Conservation (phyloP, 306 rosid species). For the Geum urbanum region DNA sequence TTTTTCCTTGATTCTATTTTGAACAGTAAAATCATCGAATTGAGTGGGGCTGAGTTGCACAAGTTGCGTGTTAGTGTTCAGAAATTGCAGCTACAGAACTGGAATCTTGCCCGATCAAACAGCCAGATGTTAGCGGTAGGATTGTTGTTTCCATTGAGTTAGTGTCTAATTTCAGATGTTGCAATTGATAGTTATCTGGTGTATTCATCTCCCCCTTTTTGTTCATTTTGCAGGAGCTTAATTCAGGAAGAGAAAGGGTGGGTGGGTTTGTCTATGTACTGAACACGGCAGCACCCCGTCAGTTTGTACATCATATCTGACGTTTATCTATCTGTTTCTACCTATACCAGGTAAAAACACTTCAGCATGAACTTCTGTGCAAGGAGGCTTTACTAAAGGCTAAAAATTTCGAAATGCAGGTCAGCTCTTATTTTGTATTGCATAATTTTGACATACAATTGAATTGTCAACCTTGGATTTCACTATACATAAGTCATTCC, state of each 20-base stretch:
- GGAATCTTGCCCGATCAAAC: slow-evolving; percentile 86
- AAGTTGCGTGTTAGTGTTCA: slow-evolving; percentile 51
- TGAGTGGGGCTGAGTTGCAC: slow-evolving; percentile 60
- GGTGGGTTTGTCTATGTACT: slow-evolving; percentile 29
- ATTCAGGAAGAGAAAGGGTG: slow-evolving; percentile 72
- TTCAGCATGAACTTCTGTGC: slow-evolving; percentile 71
- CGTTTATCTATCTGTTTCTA: background rate
- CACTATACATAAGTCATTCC: background rate
- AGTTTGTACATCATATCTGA: slow-evolving; percentile 7
- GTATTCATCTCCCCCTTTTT: slow-evolving; percentile 7
- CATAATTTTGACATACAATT: background rate
- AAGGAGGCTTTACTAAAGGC: slow-evolving; percentile 63
- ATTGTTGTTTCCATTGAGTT: background rate
- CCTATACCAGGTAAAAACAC: slow-evolving; percentile 51
- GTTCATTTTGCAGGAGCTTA: slow-evolving; percentile 62
- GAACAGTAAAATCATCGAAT: slow-evolving; percentile 58
- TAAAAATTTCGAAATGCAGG: slow-evolving; percentile 38
- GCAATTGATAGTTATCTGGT: background rate
- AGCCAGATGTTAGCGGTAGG: slow-evolving; percentile 65
- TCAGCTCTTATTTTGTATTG: slow-evolving; percentile 20
- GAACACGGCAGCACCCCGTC: background rate
- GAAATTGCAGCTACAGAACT: slow-evolving; percentile 75
- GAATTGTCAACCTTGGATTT: background rate
- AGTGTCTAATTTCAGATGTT: slow-evolving; percentile 1
- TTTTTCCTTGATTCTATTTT: slow-evolving; percentile 32